Evolutionary conservation across 2,329 filamentous ascomycete species (phyloP).

Genomic region (Aspergillus clavatus): DNA sequence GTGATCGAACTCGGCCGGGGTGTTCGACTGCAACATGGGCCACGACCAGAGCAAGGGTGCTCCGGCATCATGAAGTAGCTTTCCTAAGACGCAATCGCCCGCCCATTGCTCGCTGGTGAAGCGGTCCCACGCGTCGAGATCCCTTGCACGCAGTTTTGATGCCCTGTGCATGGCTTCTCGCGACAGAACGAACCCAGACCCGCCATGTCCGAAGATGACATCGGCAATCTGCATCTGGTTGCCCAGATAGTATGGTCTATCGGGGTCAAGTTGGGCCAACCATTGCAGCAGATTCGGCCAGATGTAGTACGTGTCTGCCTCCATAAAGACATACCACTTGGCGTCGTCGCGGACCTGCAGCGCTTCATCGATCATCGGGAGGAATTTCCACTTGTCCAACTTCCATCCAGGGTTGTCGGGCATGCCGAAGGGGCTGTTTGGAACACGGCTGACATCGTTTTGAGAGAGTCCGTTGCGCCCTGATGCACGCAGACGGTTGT

Average conservation of each 20-base stretch:
- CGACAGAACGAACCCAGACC: conserved; percentile 49
- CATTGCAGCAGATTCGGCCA: conserved; percentile 50
- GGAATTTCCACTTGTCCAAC: conserved; percentile 55
- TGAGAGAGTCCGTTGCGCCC: conserved; percentile 39
- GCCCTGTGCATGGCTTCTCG: conserved; percentile 41
- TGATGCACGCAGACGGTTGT: conserved; percentile 41
- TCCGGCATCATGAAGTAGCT: conserved; percentile 40
- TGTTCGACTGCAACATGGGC: conserved; percentile 42
- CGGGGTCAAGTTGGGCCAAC: conserved; percentile 46
- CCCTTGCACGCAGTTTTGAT: conserved; percentile 32
- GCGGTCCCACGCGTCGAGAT: conserved; percentile 40
- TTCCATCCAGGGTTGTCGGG: conserved; percentile 46
- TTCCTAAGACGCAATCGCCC: conserved; percentile 46
- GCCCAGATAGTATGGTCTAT: conserved; percentile 48
- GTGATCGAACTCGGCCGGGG: conserved; percentile 37
- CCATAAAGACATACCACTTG: conserved; percentile 56
- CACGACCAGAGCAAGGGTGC: conserved; percentile 42
- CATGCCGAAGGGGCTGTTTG: conserved; percentile 32
- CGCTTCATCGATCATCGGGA: conserved; percentile 50
- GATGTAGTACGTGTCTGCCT: conserved; percentile 53
- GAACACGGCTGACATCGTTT: conserved; percentile 23
- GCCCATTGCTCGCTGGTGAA: conserved; percentile 43
- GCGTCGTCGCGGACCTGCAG: conserved; percentile 40
- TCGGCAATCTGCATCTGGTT: conserved; percentile 48
- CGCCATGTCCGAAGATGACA: conserved; percentile 48